Evolutionary conservation across 495 filamentous ascomycete species (phyloP).

Genomic region (Evansstolkia leycettana): DNA sequence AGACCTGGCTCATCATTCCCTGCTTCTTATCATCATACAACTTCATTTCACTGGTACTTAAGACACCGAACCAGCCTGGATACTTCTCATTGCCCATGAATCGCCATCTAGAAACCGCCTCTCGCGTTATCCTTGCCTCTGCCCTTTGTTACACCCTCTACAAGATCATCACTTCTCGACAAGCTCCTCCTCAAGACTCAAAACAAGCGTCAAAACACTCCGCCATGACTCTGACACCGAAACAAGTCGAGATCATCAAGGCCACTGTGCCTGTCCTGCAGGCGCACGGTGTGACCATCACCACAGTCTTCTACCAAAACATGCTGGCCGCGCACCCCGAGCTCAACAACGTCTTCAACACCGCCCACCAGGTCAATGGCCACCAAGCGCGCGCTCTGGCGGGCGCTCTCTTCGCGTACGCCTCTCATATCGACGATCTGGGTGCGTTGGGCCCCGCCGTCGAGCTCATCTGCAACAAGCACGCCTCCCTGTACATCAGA

Average conservation of each 20-base stretch:
- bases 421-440: constrained; percentile 59
- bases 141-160: too few species aligned
- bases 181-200: too few species aligned
- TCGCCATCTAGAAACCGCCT: too few species aligned
- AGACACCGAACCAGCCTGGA: too few species aligned
- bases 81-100: too few species aligned
- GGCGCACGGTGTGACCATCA: constrained; percentile 54
- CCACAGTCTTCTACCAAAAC: constrained; percentile 54
- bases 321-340: constrained; percentile 48
- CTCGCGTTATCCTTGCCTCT: too few species aligned
- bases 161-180: too few species aligned
- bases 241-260: constrained; percentile 29
- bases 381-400: constrained; percentile 56
- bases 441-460: constrained; percentile 46
- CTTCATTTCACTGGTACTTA: too few species aligned
- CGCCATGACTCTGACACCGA: constrained; percentile 13
- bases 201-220: too few species aligned
- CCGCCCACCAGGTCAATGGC: constrained; percentile 49
- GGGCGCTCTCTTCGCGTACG: constrained; percentile 55
- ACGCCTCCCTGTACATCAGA: constrained; percentile 56
- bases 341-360: constrained; percentile 56
- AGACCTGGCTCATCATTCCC: too few species aligned
- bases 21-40: too few species aligned
- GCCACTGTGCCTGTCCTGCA: constrained; percentile 41
- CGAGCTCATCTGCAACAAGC: constrained; percentile 65